Percentiles rank a stretch among this genome's conserved stretches.
phyloP scores from a whole-genome alignment of 1,284 basidiomycete genomes.

The Ustilago loliicola region DNA sequence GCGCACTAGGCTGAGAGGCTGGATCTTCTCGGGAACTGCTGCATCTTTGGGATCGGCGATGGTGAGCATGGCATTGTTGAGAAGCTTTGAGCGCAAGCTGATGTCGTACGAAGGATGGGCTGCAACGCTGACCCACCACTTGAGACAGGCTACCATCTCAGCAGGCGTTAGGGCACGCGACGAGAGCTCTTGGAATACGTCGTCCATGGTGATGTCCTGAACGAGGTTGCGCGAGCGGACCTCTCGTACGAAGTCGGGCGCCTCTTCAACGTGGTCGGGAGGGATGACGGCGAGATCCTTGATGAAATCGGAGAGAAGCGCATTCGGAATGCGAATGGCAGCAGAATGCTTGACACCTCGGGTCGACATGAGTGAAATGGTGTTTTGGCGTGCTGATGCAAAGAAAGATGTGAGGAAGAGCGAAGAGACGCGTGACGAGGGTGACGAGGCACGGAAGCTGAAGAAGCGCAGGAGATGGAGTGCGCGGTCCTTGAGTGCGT shows the following conservation, averaged over 20 bases:
- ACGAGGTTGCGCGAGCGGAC: slow-evolving; percentile 80
- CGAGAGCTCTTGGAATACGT: slow-evolving; percentile 85
- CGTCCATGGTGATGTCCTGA: slow-evolving; percentile 84
- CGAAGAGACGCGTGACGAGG: slow-evolving; percentile 85
- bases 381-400: slow-evolving; percentile 73
- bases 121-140: slow-evolving; percentile 86
- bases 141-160: slow-evolving; percentile 85
- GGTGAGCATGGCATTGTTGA: slow-evolving; percentile 60
- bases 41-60: slow-evolving; percentile 36
- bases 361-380: slow-evolving; percentile 84
- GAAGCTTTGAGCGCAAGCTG: slow-evolving; percentile 61
- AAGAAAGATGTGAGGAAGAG: slow-evolving; percentile 87
- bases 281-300: slow-evolving; percentile 84
- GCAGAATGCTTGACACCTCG: slow-evolving; percentile 80
- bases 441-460: slow-evolving; percentile 78
- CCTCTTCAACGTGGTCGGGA: slow-evolving; percentile 77
- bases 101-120: slow-evolving; percentile 69
- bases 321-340: slow-evolving; percentile 83
- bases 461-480: slow-evolving; percentile 81
- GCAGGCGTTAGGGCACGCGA: slow-evolving; percentile 79
- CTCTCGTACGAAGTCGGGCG: slow-evolving; percentile 77
- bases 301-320: slow-evolving; percentile 82
- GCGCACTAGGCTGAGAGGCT: slow-evolving; percentile 77
- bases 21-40: slow-evolving; percentile 48
- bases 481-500: slow-evolving; percentile 73